Percentiles rank a stretch among this genome's conserved stretches.
phyloP scores from a whole-genome alignment of 2,329 filamentous ascomycete genomes.

The Lachnellula willkommii region DNA sequence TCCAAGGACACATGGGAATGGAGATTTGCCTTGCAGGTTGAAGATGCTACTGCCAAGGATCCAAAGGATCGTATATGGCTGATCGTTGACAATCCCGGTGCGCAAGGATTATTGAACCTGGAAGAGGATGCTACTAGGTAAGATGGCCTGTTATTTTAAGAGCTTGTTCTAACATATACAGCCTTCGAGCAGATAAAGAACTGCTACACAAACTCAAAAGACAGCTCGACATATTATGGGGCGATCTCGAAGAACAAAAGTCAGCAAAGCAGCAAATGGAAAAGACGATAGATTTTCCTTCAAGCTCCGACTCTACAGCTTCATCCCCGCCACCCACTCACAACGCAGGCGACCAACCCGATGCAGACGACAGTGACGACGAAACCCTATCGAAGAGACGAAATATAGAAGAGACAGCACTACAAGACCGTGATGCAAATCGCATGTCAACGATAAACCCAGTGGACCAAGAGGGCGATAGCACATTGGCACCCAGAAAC shows the following conservation, averaged over 20 bases:
- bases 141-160: constrained; percentile 27
- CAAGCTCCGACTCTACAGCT: constrained; percentile 7
- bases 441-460: neutral
- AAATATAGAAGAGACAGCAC: neutral
- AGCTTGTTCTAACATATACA: constrained; percentile 26
- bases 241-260: constrained; percentile 72
- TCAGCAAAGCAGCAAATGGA: constrained; percentile 28
- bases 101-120: constrained; percentile 50
- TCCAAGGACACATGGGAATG: constrained; percentile 61
- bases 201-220: constrained; percentile 55
- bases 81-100: constrained; percentile 57
- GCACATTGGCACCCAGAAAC: constrained; percentile 37
- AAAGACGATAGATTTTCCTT: constrained; percentile 2
- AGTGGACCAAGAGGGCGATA: constrained; percentile 5
- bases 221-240: constrained; percentile 76
- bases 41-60: constrained; percentile 52
- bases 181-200: constrained; percentile 50
- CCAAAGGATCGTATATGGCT: constrained; percentile 54
- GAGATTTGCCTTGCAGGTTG: constrained; percentile 74
- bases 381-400: constrained; percentile 11
- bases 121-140: constrained; percentile 46
- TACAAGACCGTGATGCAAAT: neutral
- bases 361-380: constrained; percentile 23
- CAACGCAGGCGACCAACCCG: constrained; percentile 21
- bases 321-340: constrained; percentile 1